Evolutionary conservation across 1,284 basidiomycete genomes (phyloP), one percentile per base, ranked within the genome.

Genomic region (Boletus smithii): DNA sequence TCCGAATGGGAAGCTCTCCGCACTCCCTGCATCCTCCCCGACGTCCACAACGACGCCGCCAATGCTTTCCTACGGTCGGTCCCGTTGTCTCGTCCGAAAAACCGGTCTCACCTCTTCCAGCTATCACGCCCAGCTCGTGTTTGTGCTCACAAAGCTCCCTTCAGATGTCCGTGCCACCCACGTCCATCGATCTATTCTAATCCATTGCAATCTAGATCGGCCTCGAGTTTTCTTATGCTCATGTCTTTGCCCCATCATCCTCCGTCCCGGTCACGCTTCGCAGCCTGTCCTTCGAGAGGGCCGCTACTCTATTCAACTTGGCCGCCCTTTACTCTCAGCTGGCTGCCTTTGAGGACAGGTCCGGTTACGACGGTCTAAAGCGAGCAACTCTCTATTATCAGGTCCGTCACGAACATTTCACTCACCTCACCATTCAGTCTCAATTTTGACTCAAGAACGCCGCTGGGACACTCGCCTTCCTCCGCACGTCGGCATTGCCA

Each of bases 91-190:
- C n/a, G n/a, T n/a, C n/a, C n/a, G n/a, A n/a, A n/a, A n/a, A n/a
- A n/a, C n/a, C n/a, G n/a, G 44, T 58, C 61, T 58, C 30, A 57
- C 58, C 49, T 44, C 33, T 51, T 34, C 29, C 61, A 95, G 91
- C 48, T 97, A 97, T 62, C 85, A 95, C 57, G 90, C 93, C 3
- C 93, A 95, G 67, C 80, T 97, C 35, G 73, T 77, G 3, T 91
- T 87, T 53, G 78, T 94, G 22, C 69, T 88, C 34, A 80, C 80
- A 7, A 89, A 89, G 60, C 70, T 90, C 18, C 85, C 88, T 13
- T 66, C 76, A 10, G 77, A 89, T 60, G 84, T 87, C 50, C 46
- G 79, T 69, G 24, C 31, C 18, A 16, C 32, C 17, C 34, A 3
- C 24, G 8, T 18, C 24, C 30, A 13, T 35, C 34, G 55, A 31